These are phyloP conservation scores for Clavariopsis aquatica DNA, from an alignment of 495 filamentous ascomycete genomes.

Conservation along the genomic window DNA sequence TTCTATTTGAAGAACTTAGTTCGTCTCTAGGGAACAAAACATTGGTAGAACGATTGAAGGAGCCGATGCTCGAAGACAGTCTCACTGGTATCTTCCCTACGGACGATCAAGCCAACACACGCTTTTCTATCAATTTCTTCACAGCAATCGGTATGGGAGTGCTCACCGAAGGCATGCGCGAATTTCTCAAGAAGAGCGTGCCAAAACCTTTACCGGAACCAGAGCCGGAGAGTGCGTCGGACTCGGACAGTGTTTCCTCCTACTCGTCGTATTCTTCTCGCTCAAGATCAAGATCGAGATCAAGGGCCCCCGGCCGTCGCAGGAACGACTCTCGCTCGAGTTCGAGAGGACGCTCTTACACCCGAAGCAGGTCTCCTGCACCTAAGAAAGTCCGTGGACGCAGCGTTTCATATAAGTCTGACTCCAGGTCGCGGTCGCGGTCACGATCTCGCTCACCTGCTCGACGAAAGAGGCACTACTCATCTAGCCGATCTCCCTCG, in stretches of 20 bases:
- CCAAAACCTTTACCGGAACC: constrained; percentile 69
- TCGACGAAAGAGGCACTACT: constrained; percentile 17
- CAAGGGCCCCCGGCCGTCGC: constrained; percentile 29
- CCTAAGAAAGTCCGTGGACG: constrained; percentile 18
- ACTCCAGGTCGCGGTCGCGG: constrained; percentile 28
- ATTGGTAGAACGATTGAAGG: constrained; percentile 71
- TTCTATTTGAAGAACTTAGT: constrained; percentile 88
- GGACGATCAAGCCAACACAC: constrained; percentile 83
- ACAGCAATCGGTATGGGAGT: constrained; percentile 94
- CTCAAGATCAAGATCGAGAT: constrained; percentile 37
- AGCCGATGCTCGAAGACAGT: constrained; percentile 73
- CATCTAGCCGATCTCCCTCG: constrained; percentile 29
- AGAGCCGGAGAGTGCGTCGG: constrained; percentile 43
- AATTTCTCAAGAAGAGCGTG: constrained; percentile 72
- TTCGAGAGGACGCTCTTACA: constrained; percentile 21
- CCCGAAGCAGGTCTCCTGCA: constrained; percentile 20
- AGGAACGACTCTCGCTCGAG: constrained; percentile 15
- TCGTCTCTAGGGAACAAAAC: constrained; percentile 83
- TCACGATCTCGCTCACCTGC: constrained; percentile 35
- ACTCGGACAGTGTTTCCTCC: constrained; percentile 51
- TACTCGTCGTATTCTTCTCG: constrained; percentile 44
- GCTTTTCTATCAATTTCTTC: constrained; percentile 99
- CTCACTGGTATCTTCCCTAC: constrained; percentile 87
- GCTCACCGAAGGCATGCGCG: constrained; percentile 93
- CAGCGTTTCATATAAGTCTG: not conserved